Conservation (phyloP, 2,329 filamentous ascomycete genomes). For the Ilyonectria robusta region DNA sequence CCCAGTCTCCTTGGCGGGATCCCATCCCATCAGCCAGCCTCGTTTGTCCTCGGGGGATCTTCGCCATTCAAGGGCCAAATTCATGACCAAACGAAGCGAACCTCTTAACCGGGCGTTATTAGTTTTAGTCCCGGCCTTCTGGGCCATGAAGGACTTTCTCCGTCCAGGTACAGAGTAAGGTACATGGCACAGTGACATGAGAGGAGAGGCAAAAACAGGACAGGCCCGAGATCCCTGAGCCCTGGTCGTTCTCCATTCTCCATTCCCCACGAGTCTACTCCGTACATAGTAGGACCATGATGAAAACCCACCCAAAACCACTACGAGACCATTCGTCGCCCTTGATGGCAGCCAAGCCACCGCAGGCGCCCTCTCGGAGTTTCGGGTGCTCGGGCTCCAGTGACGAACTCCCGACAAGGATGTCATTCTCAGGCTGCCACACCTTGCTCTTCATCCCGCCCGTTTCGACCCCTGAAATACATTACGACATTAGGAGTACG, state of each 20-base stretch:
- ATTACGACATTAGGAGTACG: slow-evolving; percentile 10
- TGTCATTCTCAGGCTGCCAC: slow-evolving; percentile 1
- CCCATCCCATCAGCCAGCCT: slow-evolving; percentile 9
- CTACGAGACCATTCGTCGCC: neutral
- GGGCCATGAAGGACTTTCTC: too few relatives aligned
- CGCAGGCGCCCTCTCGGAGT: slow-evolving; percentile 16
- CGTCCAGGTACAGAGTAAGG: too few relatives aligned
- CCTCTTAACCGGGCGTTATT: slow-evolving; percentile 20
- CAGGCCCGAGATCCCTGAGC: neutral
- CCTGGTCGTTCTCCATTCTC: neutral
- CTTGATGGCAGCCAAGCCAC: slow-evolving; percentile 7
- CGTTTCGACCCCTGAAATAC: slow-evolving; percentile 26
- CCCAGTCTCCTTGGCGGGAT: slow-evolving; percentile 3
- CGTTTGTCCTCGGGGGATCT: neutral
- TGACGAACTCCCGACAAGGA: slow-evolving; percentile 25
- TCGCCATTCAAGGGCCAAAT: neutral
- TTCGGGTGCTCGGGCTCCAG: slow-evolving; percentile 13
- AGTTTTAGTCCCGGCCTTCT: slow-evolving; percentile 13
- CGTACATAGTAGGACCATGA: neutral
- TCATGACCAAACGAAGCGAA: slow-evolving; percentile 7
- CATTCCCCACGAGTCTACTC: neutral
- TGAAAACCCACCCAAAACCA: neutral
- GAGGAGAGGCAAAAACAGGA: slow-evolving; percentile 14
- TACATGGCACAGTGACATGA: neutral
- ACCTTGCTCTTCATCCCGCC: neutral